Base-by-base conservation (phyloP, 2,329 filamentous ascomycete genomes). In the Alternaria sp. region DNA sequence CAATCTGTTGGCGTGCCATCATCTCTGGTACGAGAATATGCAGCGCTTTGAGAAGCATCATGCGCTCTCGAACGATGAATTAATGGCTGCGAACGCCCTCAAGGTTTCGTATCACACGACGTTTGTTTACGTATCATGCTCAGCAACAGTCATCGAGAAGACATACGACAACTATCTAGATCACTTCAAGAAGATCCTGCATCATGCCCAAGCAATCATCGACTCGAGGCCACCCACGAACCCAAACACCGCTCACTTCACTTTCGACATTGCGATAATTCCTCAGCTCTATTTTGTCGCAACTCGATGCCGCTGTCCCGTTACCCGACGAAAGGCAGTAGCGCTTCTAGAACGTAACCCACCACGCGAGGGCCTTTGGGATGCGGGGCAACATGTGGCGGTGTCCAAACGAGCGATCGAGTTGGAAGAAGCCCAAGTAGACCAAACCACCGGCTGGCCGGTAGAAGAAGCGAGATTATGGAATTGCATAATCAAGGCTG, bases 281-380 rank as follows among this genome's bases (percentile, higher is more conserved):
- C 65, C 62, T 6, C 23, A 21, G 11, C 58, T 70, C 5, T 67
- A 63, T 36, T 60, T 67, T 19, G 45, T 40, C 10, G 70, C 67
- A 30, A 63, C 55, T 1, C 61, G 61, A 11, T 74, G 72, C 49
- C 67, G 72, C 5, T 73, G 71, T 43, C 72, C 72, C 0, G 21
- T 36, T 4, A 74, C 70, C 19, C 67, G 71, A 9, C 72, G 72
- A 40, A 63, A 70, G 19, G 65, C 71, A 11, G 52, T 74, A 36
- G 19, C 61, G 17, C 61, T 72, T 11, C 66, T 73, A 8, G 61
- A 56, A n/a, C 56, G 57, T 2, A 67, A 72, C 11, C 62, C 64
- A 12, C 72, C 72, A 6, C 62, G 71, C 5, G 72, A 74, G 55
- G 68, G 64, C 1, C 61, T 73, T 8, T 73, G 67, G 68, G 71